Base-by-base conservation (phyloP, 2,329 filamentous ascomycete species). In the Chaetomium strumarium region DNA sequence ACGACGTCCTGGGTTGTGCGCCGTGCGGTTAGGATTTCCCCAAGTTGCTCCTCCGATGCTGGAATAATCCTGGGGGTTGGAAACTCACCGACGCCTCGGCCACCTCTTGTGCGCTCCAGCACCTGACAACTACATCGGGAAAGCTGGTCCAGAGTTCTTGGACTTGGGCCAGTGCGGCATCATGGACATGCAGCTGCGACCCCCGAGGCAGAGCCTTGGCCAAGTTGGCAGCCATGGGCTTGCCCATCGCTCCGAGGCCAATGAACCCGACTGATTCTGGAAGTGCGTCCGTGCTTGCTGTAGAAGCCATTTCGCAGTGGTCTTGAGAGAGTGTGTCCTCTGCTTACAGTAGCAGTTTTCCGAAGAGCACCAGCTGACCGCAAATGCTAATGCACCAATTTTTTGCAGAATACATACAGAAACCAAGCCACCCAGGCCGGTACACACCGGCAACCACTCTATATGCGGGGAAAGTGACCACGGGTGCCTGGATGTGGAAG, bases 1-100 rank as follows among this genome's bases (percentile, higher is more conserved):
- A 86, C 76, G 16, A 79, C 80, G 65, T 82, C 78, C 84, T 87
- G 34, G 8, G 38, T n/a, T n/a, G n/a, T 1, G 24, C 7, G 4
- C 7, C 24, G 4, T 7, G 24, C 24, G 24, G 24, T 24, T 24
- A 24, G 24, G 4, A 7, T 24, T 7, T 7, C 24, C 24, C 7
- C 24, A 24, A 24, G n/a, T n/a, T n/a, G n/a, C n/a, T n/a, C n/a
- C n/a, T n/a, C n/a, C n/a, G n/a, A 24, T 24, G 24, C 24, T 24
- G 4, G 24, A 24, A 24, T 24, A 4, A 7, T 7, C 7, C 24
- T 7, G 7, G 24, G 24, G 24, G 4, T 24, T 24, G 24, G 16
- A 6, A 6, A 46, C 70, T 56, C 72, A 79, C 76, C 24, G 71
- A 73, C 61, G 73, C 71, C 49, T 76, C 67, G 19, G 76, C 71